Percentiles rank a stretch among this genome's conserved stretches.
Evolutionary conservation across 208 protist genomes (phyloP).

Genomic region (Vickermania spadyakhi): DNA sequence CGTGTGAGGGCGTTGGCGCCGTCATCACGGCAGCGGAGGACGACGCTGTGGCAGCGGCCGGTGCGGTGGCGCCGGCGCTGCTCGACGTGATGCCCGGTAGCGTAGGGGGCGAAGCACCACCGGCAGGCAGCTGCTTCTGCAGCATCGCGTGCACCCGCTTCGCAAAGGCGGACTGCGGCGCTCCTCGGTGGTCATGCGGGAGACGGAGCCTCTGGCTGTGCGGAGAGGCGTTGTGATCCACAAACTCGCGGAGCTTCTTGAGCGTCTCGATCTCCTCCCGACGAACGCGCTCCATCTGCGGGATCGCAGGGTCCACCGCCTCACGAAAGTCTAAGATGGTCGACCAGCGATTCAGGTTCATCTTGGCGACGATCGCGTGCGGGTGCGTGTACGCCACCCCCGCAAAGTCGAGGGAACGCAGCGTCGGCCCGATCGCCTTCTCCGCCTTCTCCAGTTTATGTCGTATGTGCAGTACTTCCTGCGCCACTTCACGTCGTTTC

Average conservation of each 20-base stretch:
- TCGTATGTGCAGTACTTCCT: slow-evolving; percentile 60
- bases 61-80: background rate
- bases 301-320: slow-evolving; percentile 21
- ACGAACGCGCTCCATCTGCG: slow-evolving; percentile 21
- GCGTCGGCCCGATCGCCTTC: slow-evolving; percentile 60
- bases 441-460: slow-evolving; percentile 55
- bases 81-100: background rate
- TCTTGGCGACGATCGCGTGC: slow-evolving; percentile 63
- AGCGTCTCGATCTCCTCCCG: slow-evolving; percentile 14
- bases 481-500: slow-evolving; percentile 38
- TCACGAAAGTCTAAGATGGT: slow-evolving; percentile 80
- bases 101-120: background rate
- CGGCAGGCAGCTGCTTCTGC: slow-evolving; percentile 13
- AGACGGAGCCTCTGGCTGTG: slow-evolving; percentile 5
- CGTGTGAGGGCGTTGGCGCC: background rate
- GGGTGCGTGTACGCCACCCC: slow-evolving; percentile 70
- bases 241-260: slow-evolving; percentile 1
- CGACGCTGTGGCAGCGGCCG: background rate
- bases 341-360: slow-evolving; percentile 72
- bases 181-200: background rate
- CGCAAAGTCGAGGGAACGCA: slow-evolving; percentile 58
- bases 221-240: background rate
- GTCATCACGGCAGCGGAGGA: background rate
- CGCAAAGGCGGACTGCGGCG: slow-evolving; percentile 26
- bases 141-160: slow-evolving; percentile 44